Percentiles rank a stretch among this genome's conserved stretches.
Conservation (phyloP, 2,329 filamentous ascomycete genomes). For the Aspergillus nomiae region DNA sequence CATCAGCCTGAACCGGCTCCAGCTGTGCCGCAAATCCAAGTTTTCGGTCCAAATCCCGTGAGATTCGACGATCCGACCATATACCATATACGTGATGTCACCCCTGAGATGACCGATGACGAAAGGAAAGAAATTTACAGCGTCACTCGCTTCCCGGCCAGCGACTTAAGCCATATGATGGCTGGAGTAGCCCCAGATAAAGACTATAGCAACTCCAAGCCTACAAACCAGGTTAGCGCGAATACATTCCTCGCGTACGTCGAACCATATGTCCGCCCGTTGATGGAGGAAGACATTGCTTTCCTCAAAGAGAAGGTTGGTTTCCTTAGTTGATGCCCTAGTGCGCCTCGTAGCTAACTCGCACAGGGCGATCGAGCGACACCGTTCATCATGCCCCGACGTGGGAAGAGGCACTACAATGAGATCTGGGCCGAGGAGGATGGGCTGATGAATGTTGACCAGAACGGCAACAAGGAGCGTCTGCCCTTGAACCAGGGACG, state of each 20-base stretch:
- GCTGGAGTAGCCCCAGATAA: slow-evolving; percentile 88
- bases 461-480: slow-evolving; percentile 63
- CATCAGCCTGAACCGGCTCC: slow-evolving; percentile 63
- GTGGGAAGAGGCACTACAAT: slow-evolving; percentile 81
- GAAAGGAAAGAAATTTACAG: slow-evolving; percentile 86
- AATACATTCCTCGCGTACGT: slow-evolving; percentile 90
- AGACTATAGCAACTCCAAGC: slow-evolving; percentile 93
- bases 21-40: slow-evolving; percentile 73
- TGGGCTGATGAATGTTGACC: slow-evolving; percentile 73
- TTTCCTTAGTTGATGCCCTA: slow-evolving; percentile 9
- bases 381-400: slow-evolving; percentile 83
- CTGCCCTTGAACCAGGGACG: slow-evolving; percentile 78
- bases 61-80: slow-evolving; percentile 90
- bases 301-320: slow-evolving; percentile 79
- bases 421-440: slow-evolving; percentile 96
- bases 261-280: slow-evolving; percentile 85
- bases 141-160: slow-evolving; percentile 78
- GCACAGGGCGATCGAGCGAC: slow-evolving; percentile 71
- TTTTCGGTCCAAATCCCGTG: slow-evolving; percentile 88
- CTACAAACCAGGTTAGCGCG: slow-evolving; percentile 90
- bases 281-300: slow-evolving; percentile 90
- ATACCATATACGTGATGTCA: slow-evolving; percentile 82
- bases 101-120: slow-evolving; percentile 76
- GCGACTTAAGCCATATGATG: slow-evolving; percentile 80
- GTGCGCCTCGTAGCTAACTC: slow-evolving; percentile 14